Evolutionary conservation across 257 asterid genomes (phyloP), one percentile per base, ranked within the genome.

Genomic region (Solanum microdontum): DNA sequence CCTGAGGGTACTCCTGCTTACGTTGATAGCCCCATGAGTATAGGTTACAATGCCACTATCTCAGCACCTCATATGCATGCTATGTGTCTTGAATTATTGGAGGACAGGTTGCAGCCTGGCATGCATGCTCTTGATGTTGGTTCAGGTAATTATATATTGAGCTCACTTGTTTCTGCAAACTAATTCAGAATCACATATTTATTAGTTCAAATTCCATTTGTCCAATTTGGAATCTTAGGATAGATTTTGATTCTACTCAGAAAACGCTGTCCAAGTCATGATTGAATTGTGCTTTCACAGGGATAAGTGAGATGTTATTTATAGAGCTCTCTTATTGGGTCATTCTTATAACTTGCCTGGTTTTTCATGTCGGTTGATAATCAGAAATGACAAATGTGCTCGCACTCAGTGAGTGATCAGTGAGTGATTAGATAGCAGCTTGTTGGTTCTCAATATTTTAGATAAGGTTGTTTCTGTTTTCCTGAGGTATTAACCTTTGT

Each of bases 61-160:
- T 96, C 99, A 72, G 99, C 99, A 7, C 98, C 99, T 72, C 99
- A 96, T 88, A 96, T 96, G 99, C 99, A 96, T 91, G 98, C 98
- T 11, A 93, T 92, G 94, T 96, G 99, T 92, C 99, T 95, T 32
- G 95, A 95, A 70, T 90, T 95, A 92, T 86, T 97, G 95, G 97
- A 94, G 90, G 88, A 93, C 45, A 92, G 96, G 91, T 91, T 95
- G 95, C 94, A 93, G 94, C 98, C 97, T 21, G 99, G 98, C 86
- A 97, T 94, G 99, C 96, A 87, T 84, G 96, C 95, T 75, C 87
- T 97, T 86, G 99, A 97, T 92, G 92, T 97, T 85, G 99, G 99
- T 83, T 95, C 99, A 87, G 98, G 99, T 95, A 91, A 48, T 28
- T 82, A 21, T 48, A n/a, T 45, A 30, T 17, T 48, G 43, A 48